These are phyloP conservation scores for Backusella psychrophila DNA, from an alignment of 192 early-diverging fungal genomes.

Conservation along the genomic window DNA sequence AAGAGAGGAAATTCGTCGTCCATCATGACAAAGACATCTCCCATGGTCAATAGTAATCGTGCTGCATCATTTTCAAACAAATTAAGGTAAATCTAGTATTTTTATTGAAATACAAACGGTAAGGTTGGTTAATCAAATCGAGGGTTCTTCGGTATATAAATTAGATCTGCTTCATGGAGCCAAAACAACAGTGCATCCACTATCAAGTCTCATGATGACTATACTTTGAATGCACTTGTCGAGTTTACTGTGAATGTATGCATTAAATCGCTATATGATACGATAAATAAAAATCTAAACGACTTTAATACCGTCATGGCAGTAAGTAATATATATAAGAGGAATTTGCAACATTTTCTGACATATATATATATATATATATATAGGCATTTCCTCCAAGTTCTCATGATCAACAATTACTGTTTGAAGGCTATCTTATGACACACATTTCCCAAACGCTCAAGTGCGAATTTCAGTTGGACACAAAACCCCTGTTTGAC, in stretches of 20 bases:
- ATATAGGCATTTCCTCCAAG: slow-evolving; percentile 31
- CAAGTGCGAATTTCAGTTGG: slow-evolving; percentile 42
- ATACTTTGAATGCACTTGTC: slow-evolving; percentile 40
- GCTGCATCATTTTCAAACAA: slow-evolving; percentile 17
- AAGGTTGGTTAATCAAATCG: background rate
- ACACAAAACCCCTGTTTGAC: slow-evolving; percentile 36
- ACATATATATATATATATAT: background rate
- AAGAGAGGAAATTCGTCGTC: slow-evolving; percentile 25
- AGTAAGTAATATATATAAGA: slow-evolving; percentile 24
- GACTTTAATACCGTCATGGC: slow-evolving; percentile 44
- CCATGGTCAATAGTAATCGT: slow-evolving; percentile 30
- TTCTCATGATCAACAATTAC: slow-evolving; percentile 29
- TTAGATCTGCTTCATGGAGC: slow-evolving; percentile 17
- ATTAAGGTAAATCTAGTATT: slow-evolving; percentile 14
- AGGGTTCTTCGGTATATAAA: background rate
- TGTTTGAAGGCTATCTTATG: slow-evolving; percentile 46
- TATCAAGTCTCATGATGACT: slow-evolving; percentile 13
- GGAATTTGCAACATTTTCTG: background rate
- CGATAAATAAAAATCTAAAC: slow-evolving; percentile 38
- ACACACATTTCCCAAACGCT: slow-evolving; percentile 37
- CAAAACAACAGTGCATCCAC: background rate
- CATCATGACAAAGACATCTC: slow-evolving; percentile 31
- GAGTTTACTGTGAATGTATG: slow-evolving; percentile 51
- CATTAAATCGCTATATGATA: slow-evolving; percentile 53
- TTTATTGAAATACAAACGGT: background rate